Base-by-base conservation (phyloP, 2,329 filamentous ascomycete species). In the Colletotrichum gloeosporioides region DNA sequence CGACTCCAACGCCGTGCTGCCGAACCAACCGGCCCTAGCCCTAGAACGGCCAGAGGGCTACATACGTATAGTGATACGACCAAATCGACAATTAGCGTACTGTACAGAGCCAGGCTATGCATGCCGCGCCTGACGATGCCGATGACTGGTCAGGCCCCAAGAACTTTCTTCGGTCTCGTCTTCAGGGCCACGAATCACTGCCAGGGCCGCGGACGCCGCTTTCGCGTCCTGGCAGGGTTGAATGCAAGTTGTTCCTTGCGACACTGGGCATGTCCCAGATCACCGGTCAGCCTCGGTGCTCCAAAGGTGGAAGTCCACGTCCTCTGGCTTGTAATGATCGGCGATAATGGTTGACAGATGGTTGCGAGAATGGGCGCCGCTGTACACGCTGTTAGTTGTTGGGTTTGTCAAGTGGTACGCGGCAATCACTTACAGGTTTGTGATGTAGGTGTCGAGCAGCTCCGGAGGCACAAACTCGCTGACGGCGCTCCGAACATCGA, bases 381-480 rank as follows among this genome's bases (percentile, higher is more conserved):
- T 93, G 76, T 32, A 18, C 13, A 25, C 75, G 69, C 44, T 71
- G 62, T 68, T 73, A 78, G 69, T 39, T 34, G 12, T 39, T 15
- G 8, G 27, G 16, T 36, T 49, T 8, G 22, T 55, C 36, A 39
- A 15, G 8, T 67, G 29, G 57, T 5, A 78, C 81, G 78, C 34
- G 68, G 2, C 31, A 25, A 18, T 8, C n/a, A 86, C 88, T 84
- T 84, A 89, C 88, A 89, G 77, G 74, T 98, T 98, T 22, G 95
- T 98, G 79, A 98, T 95, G 83, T 97, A 97, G 36, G 95, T 90
- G 84, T 95, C 93, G 49, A 97, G 90, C 75, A 94, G 85, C 79
- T 95, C 94, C 0, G 94, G 91, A 10, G 94, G 92, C 18, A 98
- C 92, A 82, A 96, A 95, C 83, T 98, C 96, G 69, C 94, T 96